Evolutionary conservation across 225 moss, liverwort and hornwort genomes (phyloP), one percentile per base, ranked within the genome.

Genomic region (Climacium dendroides): DNA sequence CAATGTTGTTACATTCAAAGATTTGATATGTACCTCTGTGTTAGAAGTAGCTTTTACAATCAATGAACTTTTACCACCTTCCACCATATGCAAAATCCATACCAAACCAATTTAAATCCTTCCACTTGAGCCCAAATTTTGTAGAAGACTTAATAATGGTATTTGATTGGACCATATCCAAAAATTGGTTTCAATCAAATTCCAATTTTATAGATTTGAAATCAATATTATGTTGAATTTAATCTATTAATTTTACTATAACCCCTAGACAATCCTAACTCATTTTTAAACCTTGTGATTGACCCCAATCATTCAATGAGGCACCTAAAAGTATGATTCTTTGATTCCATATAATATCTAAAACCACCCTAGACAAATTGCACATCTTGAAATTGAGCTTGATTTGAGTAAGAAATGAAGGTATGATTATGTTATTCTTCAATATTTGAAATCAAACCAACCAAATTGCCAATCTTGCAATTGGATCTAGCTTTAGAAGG

Each of bases 191-290:
- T 10, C 19, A 65, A 65, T 2, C 19, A 35, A 65, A 65, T 35
- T 35, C 3, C 35, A 35, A 35, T 65, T 65, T 35, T 5, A 17
- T 65, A 10, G 5, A 8, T 5, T 35, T 65, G 19, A 65, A 64
- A 0, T 35, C 35, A 65, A 35, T 65, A 65, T 35, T 35, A 63
- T 5, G 3, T 34, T 34, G 9, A 35, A 35, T n/a, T 10, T 35
- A 11, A 39, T 39, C 4, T 39, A 69, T 23, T 1, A 4, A 23
- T 69, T 37, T 37, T 23, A 39, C 4, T 22, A 22, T 22, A n/a
- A 69, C 0, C 0, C 13, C 1, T 23, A 37, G 23, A 37, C 37
- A 37, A 39, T 69, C 39, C 23, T 39, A 37, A 1, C 0, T 4
- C 4, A 24, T 69, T 39, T 37, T 2, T 4, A 69, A 69, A 69